These are phyloP conservation scores for Vitis rotundifolia DNA, from an alignment of 164 flowering plant species.

Conservation along the genomic window DNA sequence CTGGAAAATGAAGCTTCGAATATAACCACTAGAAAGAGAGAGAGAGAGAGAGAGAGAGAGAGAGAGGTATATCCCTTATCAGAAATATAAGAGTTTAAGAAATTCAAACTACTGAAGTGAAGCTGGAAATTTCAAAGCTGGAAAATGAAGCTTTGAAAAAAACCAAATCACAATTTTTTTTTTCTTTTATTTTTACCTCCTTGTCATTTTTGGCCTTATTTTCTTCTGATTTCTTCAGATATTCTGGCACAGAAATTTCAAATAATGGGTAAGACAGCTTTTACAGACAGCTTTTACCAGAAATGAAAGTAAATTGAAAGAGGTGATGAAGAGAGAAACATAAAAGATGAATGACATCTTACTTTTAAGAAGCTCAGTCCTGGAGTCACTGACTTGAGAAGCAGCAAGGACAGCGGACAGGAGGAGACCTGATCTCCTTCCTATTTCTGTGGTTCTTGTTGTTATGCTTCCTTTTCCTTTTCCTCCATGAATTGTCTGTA, in stretches of 20 bases:
- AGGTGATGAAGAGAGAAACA: not conserved
- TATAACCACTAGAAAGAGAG: too few species aligned
- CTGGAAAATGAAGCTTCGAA: not conserved
- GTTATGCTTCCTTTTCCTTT: conserved; percentile 4
- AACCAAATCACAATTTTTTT: too few species aligned
- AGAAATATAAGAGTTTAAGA: too few species aligned
- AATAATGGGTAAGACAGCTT: not conserved
- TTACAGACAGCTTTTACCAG: too few species aligned
- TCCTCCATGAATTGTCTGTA: conserved; percentile 33
- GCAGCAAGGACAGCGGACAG: conserved; percentile 31
- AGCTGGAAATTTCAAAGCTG: too few species aligned
- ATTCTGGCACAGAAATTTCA: conserved; percentile 38
- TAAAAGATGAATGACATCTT: not conserved
- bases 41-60: too few species aligned
- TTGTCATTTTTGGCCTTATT: conserved; percentile 88
- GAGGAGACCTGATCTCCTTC: conserved; percentile 50
- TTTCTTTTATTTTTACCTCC: conserved; percentile 45
- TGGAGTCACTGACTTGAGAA: conserved; percentile 35
- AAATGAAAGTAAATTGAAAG: not conserved
- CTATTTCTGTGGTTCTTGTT: conserved; percentile 8
- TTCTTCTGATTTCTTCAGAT: conserved; percentile 78
- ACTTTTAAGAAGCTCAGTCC: conserved; percentile 58
- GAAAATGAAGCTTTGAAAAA: too few species aligned
- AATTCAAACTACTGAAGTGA: not conserved
- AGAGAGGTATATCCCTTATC: too few species aligned